Percentiles rank a stretch among this genome's conserved stretches.
These are phyloP conservation scores for Marchantia polymorpha DNA, from an alignment of 225 moss, liverwort and hornwort genomes.

Conservation along the genomic window DNA sequence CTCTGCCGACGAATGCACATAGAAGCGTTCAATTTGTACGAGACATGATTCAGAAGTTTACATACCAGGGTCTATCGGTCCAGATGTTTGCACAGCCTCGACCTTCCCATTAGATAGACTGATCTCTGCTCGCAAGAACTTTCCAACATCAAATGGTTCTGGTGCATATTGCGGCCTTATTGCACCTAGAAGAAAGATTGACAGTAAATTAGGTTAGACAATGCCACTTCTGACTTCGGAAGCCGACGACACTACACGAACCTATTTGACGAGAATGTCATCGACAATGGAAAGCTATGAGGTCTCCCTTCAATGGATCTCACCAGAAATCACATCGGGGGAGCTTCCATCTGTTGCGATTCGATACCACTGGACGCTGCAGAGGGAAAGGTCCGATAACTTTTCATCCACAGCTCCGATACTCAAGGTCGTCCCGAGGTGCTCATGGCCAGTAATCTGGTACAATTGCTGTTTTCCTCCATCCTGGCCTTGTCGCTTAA, in stretches of 20 bases:
- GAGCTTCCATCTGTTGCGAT: constrained; percentile 59
- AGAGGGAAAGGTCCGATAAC: constrained; percentile 59
- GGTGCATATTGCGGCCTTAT: constrained; percentile 93
- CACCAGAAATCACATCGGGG: constrained; percentile 74
- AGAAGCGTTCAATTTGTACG: neutral
- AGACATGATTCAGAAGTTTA: neutral
- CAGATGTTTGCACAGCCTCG: constrained; percentile 64
- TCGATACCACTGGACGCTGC: constrained; percentile 81
- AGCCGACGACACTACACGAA: neutral
- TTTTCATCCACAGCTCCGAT: constrained; percentile 52
- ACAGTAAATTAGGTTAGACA: neutral
- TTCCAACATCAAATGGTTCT: constrained; percentile 89
- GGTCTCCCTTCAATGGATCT: constrained; percentile 7
- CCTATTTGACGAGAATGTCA: constrained; percentile 6
- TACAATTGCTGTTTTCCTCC: constrained; percentile 20
- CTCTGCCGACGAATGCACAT: too few relatives aligned
- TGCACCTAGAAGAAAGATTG: constrained; percentile 47
- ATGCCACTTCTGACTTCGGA: neutral
- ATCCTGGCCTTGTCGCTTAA: constrained; percentile 13
- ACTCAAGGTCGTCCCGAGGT: constrained; percentile 48
- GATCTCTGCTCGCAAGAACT: constrained; percentile 67
- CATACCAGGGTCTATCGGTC: constrained; percentile 73
- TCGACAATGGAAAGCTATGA: neutral
- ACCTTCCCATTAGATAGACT: constrained; percentile 57
- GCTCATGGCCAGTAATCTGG: constrained; percentile 32